Evolutionary conservation across 2,329 filamentous ascomycete genomes (phyloP).

Genomic region (Botryotinia globosa): DNA sequence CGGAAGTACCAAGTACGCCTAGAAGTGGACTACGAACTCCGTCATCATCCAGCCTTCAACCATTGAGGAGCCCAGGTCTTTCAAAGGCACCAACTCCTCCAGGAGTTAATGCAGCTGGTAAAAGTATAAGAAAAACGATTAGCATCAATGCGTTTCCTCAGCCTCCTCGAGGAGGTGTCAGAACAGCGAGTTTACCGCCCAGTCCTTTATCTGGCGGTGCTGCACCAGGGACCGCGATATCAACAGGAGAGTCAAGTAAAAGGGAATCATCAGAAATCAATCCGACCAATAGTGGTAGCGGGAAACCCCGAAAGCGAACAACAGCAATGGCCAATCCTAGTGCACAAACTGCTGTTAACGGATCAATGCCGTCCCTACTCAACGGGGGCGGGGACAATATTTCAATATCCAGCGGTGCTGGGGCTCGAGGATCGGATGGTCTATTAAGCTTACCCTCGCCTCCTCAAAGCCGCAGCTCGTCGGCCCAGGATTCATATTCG

Average conservation of each 20-base stretch:
- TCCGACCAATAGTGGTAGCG: constrained; percentile 22
- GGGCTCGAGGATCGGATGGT: constrained; percentile 68
- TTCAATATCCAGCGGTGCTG: constrained; percentile 60
- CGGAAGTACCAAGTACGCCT: constrained; percentile 43
- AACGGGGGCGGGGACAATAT: constrained; percentile 78
- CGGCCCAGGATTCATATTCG: constrained; percentile 87
- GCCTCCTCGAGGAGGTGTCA: constrained; percentile 67
- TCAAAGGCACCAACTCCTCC: constrained; percentile 56
- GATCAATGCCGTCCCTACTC: constrained; percentile 66
- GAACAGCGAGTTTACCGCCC: constrained; percentile 59
- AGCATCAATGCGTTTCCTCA: constrained; percentile 95
- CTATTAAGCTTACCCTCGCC: constrained; percentile 77
- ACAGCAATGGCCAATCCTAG: constrained; percentile 38
- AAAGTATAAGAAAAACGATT: constrained; percentile 77
- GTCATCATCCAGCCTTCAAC: constrained; percentile 52
- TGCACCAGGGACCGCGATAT: constrained; percentile 22
- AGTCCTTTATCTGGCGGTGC: constrained; percentile 55
- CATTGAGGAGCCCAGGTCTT: constrained; percentile 52
- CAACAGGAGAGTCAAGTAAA: constrained; percentile 30
- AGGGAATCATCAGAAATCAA: constrained; percentile 33
- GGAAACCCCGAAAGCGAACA: constrained; percentile 33
- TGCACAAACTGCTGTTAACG: constrained; percentile 38
- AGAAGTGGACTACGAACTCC: constrained; percentile 59
- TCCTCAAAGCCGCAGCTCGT: constrained; percentile 85
- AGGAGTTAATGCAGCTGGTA: constrained; percentile 58